A percentile compares a stretch with the other conserved stretches of the same genome.
These are phyloP conservation scores for Trametopsis cervina DNA, from an alignment of 768 basidiomycete genomes.

Conservation along the genomic window DNA sequence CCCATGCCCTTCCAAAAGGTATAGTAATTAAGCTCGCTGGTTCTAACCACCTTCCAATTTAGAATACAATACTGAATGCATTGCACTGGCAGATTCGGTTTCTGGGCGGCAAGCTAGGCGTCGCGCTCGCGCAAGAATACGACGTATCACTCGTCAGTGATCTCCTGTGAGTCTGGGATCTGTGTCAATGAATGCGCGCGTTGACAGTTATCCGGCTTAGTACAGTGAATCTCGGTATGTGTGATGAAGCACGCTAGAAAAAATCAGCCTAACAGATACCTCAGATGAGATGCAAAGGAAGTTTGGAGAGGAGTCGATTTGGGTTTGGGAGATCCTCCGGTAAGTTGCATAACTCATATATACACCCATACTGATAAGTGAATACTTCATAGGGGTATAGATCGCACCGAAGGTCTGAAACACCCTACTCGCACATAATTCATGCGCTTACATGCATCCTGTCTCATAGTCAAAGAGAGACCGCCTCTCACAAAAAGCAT, in stretches of 20 bases:
- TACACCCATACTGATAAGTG: not conserved
- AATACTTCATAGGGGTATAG: conserved; percentile 60
- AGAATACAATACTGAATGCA: no score
- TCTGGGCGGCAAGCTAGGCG: conserved; percentile 91
- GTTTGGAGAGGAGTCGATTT: conserved; percentile 77
- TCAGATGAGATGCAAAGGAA: conserved; percentile 73
- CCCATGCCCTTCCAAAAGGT: conserved; percentile 67
- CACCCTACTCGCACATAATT: no score
- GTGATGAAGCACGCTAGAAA: no score
- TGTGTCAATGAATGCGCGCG: not conserved
- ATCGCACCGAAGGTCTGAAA: conserved; percentile 72
- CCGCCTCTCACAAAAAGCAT: conserved; percentile 80
- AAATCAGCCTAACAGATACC: no score
- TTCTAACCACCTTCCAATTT: no score
- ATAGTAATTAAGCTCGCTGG: no score
- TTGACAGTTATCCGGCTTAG: conserved; percentile 27
- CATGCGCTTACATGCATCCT: no score
- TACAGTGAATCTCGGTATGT: conserved; percentile 48
- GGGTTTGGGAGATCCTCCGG: conserved; percentile 92
- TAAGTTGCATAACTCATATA: conserved; percentile 25
- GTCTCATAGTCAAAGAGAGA: conserved; percentile 88
- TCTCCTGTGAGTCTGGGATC: conserved; percentile 55
- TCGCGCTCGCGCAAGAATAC: conserved; percentile 80
- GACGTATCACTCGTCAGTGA: conserved; percentile 88
- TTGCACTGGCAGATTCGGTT: conserved; percentile 38